These are phyloP conservation scores for Candida nanaspora DNA, from an alignment of 805 yeast species.

Conservation along the genomic window DNA sequence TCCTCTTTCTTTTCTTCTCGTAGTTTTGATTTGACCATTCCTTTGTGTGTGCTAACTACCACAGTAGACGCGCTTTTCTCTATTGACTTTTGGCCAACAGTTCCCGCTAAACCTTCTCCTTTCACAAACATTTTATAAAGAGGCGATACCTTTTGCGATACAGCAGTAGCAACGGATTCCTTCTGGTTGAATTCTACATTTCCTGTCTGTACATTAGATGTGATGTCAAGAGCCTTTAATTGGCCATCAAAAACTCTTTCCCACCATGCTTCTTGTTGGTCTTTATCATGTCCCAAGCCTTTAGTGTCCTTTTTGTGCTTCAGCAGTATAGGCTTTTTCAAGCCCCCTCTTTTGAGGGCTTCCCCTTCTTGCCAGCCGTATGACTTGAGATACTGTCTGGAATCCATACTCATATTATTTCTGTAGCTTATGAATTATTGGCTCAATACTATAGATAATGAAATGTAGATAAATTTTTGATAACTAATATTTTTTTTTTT, in stretches of 20 bases:
- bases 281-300: constrained; percentile 77
- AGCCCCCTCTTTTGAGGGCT: constrained; percentile 71
- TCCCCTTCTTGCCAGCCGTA: constrained; percentile 94
- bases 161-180: constrained; percentile 36
- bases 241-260: constrained; percentile 93
- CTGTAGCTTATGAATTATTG: not conserved
- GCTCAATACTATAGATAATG: not conserved
- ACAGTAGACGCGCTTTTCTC: not conserved
- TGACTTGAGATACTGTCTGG: constrained; percentile 60
- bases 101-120: constrained; percentile 82
- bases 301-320: constrained; percentile 85
- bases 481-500: not conserved
- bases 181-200: constrained; percentile 50
- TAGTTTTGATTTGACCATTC: constrained; percentile 12
- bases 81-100: constrained; percentile 38
- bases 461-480: not conserved
- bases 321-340: constrained; percentile 79
- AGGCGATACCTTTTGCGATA: constrained; percentile 55
- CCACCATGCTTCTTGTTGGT: constrained; percentile 94
- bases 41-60: constrained; percentile 14
- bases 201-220: constrained; percentile 7
- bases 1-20: constrained; percentile 14
- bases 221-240: constrained; percentile 66
- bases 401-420: constrained; percentile 48
- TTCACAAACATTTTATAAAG: constrained; percentile 79